Evolutionary conservation across 192 early-diverging fungal species (phyloP), one percentile per base, ranked within the genome.

Genomic region (Spinellus fusiger): DNA sequence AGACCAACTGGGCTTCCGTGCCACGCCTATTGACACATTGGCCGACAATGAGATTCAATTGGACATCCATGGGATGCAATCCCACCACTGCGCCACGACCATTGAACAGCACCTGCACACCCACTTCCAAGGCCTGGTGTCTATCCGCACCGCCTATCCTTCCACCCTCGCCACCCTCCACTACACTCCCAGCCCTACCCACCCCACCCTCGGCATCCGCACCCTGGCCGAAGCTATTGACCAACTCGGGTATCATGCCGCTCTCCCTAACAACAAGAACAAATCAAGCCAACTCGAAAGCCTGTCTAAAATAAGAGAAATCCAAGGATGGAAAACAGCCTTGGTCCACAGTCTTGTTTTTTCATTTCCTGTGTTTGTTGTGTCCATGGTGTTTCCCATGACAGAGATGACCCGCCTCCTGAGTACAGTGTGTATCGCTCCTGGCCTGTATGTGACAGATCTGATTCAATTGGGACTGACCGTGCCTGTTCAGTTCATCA

Each of bases 401-500:
- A 75, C 77, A 33, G 38, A 28, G 0, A 73, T 61, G 58, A 65
- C 63, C 0, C 52, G 47, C 1, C 32, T 80, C 3, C 48, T 77
- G 49, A 59, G 66, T 38, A 28, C 59, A 27, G 66, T 76, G n/a
- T 49, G 88, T 5, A 38, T 59, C 13, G 27, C 89, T 8, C 73
- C 76, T 0, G 92, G 91, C 15, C 68, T 94, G 29, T 78, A 81
- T 49, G 55, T 90, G 16, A 84, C 83, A 15, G 77, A 89, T 49
- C 22, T 94, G 12, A 54, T 81, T 20, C 79, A 88, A 74, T 68
- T 90, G 56, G 5, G 86, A 4, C 71, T 98, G 27, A 91, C 94
- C 3, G 86, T 89, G n/a, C 94, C 94, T 28, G 88, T 96, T 15
- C 94, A 97, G 79, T 97, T 98, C 77, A 83, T 84, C 8, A 70